phyloP scores from a whole-genome alignment of 139 green algal species.

The Zygnema cylindricum region DNA sequence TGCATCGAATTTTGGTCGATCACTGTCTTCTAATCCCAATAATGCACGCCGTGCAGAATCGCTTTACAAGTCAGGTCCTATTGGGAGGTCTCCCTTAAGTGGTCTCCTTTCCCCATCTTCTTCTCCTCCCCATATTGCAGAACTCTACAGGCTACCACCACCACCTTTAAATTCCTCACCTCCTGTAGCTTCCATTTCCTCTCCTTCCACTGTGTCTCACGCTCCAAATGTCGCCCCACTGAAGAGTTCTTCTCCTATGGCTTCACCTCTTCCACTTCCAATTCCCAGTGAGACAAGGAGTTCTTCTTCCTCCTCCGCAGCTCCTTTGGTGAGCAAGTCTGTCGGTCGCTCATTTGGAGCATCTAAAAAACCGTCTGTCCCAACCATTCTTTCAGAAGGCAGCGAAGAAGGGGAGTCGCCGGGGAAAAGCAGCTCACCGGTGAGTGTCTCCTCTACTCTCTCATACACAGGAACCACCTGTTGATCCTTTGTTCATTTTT shows the following conservation, averaged over 20 bases:
- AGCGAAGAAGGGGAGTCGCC: slow-evolving; percentile 36
- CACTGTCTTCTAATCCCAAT: neutral
- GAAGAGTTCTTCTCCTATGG: neutral
- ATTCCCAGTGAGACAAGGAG: neutral
- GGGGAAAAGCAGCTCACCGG: neutral
- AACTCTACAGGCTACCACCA: slow-evolving; percentile 5
- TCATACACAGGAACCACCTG: too few species aligned
- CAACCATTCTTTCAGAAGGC: slow-evolving; percentile 37
- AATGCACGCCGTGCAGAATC: neutral
- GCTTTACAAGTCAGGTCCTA: slow-evolving; percentile 39
- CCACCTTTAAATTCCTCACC: slow-evolving; percentile 28
- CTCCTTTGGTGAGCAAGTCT: neutral
- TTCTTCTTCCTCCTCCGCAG: neutral
- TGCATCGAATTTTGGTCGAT: neutral
- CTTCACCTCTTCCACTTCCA: neutral
- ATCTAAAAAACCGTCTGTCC: slow-evolving; percentile 12
- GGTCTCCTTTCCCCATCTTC: neutral
- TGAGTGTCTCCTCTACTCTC: neutral
- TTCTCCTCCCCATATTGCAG: slow-evolving; percentile 15
- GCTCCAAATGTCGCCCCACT: neutral
- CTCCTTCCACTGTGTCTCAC: neutral
- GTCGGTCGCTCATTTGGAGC: neutral
- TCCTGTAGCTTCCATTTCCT: neutral
- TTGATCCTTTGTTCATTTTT: too few species aligned
- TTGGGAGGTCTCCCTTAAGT: neutral